Evolutionary conservation across 805 yeast genomes (phyloP), one percentile per base, ranked within the genome.

Genomic region (Schwanniomyces yamadae): DNA sequence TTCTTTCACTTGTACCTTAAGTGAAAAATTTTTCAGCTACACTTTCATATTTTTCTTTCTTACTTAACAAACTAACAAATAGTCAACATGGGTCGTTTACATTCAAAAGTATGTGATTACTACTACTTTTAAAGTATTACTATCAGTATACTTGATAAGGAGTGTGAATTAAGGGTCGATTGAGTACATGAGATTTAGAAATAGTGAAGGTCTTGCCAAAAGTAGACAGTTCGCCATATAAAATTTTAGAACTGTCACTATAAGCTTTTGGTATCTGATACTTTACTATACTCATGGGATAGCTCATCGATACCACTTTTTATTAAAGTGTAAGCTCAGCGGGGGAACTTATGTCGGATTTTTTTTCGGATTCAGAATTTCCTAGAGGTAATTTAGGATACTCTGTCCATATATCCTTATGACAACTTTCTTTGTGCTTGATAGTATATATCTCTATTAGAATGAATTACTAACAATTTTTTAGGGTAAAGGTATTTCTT

Each of bases 51-150:
- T 28, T 25, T 19, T 34, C 33, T 39, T 32, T 32, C 33, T 35
- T 39, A 19, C 29, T 31, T 30, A 23, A 37, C 44, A 51, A 42
- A 45, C 45, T 50, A 63, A 55, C 59, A 66, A 69, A 60, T 71
- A 69, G 63, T 74, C 81, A 85, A 78, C 71, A 91, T 91, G 99
- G 99, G 95, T 90, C 96, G 99, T 80, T 82, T 91, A 90, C 98
- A 91, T 88, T 85, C 96, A 77, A 77, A 85, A 73, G 95, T 85
- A 84, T 79, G 95, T 84, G 71, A 49, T 12, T 31, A 28, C 17
- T 24, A 21, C 14, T 24, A n/a, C n/a, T 18, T 4, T 17, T 14
- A 19, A 33, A 24, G 17, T n/a, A 25, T 20, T 23, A 38, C 34
- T 31, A 32, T 39, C 34, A 38, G 40, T 42, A 42, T 46, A 50